Conservation (phyloP, 2,329 filamentous ascomycete species). For the Fusarium tricinctum region DNA sequence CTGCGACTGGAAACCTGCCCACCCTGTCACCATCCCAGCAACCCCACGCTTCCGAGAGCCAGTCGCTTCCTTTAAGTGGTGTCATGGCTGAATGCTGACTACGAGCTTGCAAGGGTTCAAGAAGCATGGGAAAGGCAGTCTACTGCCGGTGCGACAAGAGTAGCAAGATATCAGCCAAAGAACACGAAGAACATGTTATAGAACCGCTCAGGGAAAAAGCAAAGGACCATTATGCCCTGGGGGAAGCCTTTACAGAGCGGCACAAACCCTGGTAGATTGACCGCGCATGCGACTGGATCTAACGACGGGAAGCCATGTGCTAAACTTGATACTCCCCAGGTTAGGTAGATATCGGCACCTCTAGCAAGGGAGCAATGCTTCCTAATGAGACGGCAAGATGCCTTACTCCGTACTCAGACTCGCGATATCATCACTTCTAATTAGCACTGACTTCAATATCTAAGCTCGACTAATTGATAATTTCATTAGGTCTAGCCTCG, state of each 20-base stretch:
- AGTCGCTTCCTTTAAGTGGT: slow-evolving; percentile 42
- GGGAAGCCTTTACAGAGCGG: slow-evolving; percentile 32
- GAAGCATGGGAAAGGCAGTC: slow-evolving; percentile 22
- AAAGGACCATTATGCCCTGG: slow-evolving; percentile 31
- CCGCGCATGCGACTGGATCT: slow-evolving; percentile 29
- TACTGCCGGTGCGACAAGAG: slow-evolving; percentile 42
- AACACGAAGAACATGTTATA: slow-evolving; percentile 29
- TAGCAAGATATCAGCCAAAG: slow-evolving; percentile 26
- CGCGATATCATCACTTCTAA: slow-evolving; percentile 20
- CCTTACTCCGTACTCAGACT: slow-evolving; percentile 29
- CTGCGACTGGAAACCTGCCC: slow-evolving; percentile 39
- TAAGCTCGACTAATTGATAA: slow-evolving; percentile 29
- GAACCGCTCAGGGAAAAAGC: slow-evolving; percentile 35
- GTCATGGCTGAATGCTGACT: slow-evolving; percentile 44
- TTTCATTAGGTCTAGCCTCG: slow-evolving; percentile 43
- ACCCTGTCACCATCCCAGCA: slow-evolving; percentile 44
- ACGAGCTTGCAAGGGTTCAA: slow-evolving; percentile 29
- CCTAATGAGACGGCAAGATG: slow-evolving; percentile 14
- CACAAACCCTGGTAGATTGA: slow-evolving; percentile 31
- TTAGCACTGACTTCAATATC: slow-evolving; percentile 20
- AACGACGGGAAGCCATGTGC: slow-evolving; percentile 44
- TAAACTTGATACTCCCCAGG: slow-evolving; percentile 38
- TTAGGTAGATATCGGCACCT: slow-evolving; percentile 38
- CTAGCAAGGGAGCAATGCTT: slow-evolving; percentile 12
- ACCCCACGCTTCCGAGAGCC: slow-evolving; percentile 47